A percentile compares a stretch with the other conserved stretches of the same genome.
These are phyloP conservation scores for Aureobasidium mangrovei DNA, from an alignment of 2,329 filamentous ascomycete species.

Conservation along the genomic window DNA sequence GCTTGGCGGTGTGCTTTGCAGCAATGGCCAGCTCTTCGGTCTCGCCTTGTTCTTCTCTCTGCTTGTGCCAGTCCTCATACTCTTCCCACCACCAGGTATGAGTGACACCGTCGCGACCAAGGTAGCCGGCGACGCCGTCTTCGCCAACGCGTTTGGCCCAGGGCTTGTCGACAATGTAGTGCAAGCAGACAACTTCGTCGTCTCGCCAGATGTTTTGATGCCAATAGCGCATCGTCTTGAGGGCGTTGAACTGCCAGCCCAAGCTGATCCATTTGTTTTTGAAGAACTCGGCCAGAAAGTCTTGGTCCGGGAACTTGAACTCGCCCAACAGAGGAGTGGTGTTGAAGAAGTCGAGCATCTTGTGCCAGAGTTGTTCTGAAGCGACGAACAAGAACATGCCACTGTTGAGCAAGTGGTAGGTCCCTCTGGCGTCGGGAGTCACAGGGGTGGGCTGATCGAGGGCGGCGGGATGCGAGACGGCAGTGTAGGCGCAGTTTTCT, in stretches of 20 bases:
- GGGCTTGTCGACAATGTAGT: conserved; percentile 50
- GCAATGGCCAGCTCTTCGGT: conserved; percentile 33
- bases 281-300: conserved; percentile 45
- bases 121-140: conserved; percentile 40
- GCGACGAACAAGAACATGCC: conserved; percentile 46
- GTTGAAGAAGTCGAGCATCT: conserved; percentile 35
- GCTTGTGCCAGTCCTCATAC: conserved; percentile 34
- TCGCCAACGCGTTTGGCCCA: conserved; percentile 38
- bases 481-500: conserved; percentile 42
- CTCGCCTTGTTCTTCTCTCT: conserved; percentile 19
- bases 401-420: conserved; percentile 42
- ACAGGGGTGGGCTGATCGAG: conserved; percentile 29
- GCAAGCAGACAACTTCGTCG: conserved; percentile 39
- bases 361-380: conserved; percentile 28
- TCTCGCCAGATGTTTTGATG: conserved; percentile 44
- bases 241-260: conserved; percentile 44
- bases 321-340: conserved; percentile 31
- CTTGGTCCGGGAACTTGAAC: conserved; percentile 46
- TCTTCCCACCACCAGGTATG: conserved; percentile 47
- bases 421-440: conserved; percentile 25
- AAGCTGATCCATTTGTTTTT: conserved; percentile 35
- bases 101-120: conserved; percentile 43
- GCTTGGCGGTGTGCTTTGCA: conserved; percentile 18
- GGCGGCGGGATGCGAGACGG: conserved; percentile 30
- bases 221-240: conserved; percentile 48